Evolutionary conservation across 2,329 filamentous ascomycete species (phyloP).

Genomic region (Cordyceps militaris): DNA sequence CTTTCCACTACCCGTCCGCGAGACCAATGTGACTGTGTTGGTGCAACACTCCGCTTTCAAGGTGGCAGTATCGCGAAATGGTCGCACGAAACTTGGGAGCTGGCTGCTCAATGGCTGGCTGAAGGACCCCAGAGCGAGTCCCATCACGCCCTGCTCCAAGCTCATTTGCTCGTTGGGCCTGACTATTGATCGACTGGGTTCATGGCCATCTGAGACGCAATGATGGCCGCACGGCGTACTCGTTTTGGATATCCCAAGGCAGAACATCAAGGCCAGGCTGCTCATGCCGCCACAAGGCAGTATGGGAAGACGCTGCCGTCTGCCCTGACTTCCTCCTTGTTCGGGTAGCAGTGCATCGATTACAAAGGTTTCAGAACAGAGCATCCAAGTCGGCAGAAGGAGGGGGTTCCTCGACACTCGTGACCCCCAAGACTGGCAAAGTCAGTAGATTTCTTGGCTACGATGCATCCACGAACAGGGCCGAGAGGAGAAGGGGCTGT

Average conservation of each 20-base stretch:
- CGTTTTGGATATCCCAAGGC: neutral
- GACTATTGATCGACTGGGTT: neutral
- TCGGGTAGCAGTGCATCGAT: neutral
- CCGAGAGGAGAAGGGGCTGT: neutral
- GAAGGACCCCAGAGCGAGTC: neutral
- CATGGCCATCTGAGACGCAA: neutral
- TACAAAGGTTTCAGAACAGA: neutral
- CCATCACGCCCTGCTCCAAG: neutral
- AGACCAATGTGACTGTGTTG: neutral
- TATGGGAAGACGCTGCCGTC: neutral
- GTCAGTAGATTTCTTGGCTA: neutral
- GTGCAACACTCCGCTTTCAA: neutral
- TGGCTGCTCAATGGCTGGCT: neutral
- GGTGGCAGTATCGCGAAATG: neutral
- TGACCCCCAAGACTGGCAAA: neutral
- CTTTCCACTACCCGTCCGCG: neutral
- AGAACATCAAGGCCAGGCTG: neutral
- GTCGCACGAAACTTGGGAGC: slow-evolving; percentile 3
- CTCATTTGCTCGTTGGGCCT: neutral
- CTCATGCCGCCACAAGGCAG: no score
- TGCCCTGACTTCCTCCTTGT: neutral
- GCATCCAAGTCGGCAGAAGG: neutral
- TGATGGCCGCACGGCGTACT: neutral
- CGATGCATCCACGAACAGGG: neutral
- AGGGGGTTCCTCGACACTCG: neutral